These are phyloP conservation scores for Penicillium daleae DNA, from an alignment of 495 filamentous ascomycete genomes.

Conservation along the genomic window DNA sequence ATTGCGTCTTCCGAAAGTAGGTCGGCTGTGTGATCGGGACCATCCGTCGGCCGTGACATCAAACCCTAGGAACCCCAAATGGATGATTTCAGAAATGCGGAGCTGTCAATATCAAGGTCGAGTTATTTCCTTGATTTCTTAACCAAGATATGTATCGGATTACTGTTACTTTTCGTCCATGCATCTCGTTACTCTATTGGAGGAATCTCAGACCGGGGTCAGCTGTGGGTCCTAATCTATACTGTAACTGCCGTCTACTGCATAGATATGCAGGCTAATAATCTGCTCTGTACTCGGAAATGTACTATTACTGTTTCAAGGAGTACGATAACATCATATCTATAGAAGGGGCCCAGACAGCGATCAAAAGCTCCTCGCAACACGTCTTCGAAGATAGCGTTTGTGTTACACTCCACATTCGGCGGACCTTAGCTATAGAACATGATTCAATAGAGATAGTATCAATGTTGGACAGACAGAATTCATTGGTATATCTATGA, in stretches of 20 bases:
- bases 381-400: no score
- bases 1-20: not conserved
- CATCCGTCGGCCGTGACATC: slow-evolving; percentile 12
- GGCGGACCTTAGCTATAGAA: no score
- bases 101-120: not conserved
- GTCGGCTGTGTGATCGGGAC: not conserved
- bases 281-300: no score
- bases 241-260: not conserved
- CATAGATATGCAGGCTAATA: not conserved
- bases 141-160: not conserved
- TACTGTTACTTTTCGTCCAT: not conserved
- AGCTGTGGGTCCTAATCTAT: not conserved
- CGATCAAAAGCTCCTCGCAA: no score
- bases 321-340: no score
- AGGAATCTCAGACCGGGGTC: not conserved
- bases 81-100: slow-evolving; percentile 3
- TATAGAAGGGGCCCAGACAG: no score
- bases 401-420: no score
- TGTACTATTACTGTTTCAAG: no score
- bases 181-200: not conserved
- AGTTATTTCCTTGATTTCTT: slow-evolving; percentile 5
- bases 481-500: slow-evolving; percentile 5
- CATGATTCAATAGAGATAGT: not conserved
- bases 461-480: not conserved
- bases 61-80: not conserved